phyloP scores from a whole-genome alignment of 1,139 yeast species.

The Blastobotrys malaysiensis region DNA sequence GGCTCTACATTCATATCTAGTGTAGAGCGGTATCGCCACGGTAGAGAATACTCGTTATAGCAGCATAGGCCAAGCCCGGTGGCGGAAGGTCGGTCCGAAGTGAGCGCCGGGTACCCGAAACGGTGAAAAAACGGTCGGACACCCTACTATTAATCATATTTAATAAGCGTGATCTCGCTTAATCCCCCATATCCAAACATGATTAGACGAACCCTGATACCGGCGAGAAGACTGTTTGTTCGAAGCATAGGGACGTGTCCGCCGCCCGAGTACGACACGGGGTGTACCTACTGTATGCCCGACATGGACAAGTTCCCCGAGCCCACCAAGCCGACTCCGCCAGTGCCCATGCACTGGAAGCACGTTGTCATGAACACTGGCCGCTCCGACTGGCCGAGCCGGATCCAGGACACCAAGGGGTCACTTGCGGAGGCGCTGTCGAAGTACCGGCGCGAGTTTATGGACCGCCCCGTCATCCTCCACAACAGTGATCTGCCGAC shows the following conservation, averaged over 20 bases:
- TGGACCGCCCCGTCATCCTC: conserved; percentile 38
- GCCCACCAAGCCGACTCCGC: conserved; percentile 20
- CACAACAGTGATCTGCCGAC: conserved; percentile 39
- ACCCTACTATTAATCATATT: not conserved
- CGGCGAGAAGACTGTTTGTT: not conserved
- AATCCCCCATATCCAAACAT: no score
- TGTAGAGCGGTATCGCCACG: no score
- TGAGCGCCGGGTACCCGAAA: not conserved
- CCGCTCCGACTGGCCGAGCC: conserved; percentile 48
- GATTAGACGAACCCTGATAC: not conserved
- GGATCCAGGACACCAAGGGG: conserved; percentile 46
- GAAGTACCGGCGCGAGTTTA: conserved; percentile 3
- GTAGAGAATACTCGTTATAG: no score
- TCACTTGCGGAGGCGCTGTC: conserved; percentile 32
- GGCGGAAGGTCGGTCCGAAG: not conserved
- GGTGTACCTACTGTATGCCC: conserved; percentile 57
- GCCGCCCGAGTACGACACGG: conserved; percentile 49
- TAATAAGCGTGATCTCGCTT: no score
- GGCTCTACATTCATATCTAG: no score
- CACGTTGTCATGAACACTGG: conserved; percentile 51
- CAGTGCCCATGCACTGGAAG: conserved; percentile 50
- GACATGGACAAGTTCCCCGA: conserved; percentile 22
- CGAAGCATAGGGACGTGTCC: conserved; percentile 38
- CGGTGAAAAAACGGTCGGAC: not conserved
- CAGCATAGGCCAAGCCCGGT: no score